Conservation (phyloP, 257 asterid genomes). For the Echium plantagineum region DNA sequence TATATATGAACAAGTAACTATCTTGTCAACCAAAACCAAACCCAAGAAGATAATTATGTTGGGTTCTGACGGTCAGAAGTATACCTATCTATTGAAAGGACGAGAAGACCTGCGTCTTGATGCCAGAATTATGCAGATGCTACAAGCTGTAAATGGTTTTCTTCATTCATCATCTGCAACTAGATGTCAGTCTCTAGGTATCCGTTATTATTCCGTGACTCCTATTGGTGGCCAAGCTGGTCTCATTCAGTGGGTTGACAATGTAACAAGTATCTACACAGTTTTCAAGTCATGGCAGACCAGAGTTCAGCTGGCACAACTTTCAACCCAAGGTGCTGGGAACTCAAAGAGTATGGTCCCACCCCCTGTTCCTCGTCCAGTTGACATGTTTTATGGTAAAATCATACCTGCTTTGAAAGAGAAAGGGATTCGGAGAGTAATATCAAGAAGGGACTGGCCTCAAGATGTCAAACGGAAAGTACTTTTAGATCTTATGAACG, state of each 20-base stretch:
- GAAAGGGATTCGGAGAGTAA: conserved; percentile 92
- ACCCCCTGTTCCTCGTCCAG: conserved; percentile 92
- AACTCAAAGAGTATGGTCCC: conserved; percentile 46
- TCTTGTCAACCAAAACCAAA: conserved; percentile 92
- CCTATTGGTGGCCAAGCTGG: conserved; percentile 99
- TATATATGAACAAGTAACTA: conserved; percentile 58
- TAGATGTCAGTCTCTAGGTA: conserved; percentile 56
- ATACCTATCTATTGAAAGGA: conserved; percentile 94
- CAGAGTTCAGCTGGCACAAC: conserved; percentile 64
- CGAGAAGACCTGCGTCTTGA: conserved; percentile 98
- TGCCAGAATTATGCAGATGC: conserved; percentile 98
- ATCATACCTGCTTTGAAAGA: conserved; percentile 97
- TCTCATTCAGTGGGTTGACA: conserved; percentile 97
- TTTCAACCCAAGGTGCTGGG: conserved; percentile 41
- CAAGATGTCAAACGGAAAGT: conserved; percentile 94
- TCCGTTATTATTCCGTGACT: conserved; percentile 90
- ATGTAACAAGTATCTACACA: conserved; percentile 76
- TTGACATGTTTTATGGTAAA: conserved; percentile 97
- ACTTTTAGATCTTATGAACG: conserved; percentile 84
- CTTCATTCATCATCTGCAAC: conserved; percentile 68
- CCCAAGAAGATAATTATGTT: conserved; percentile 72
- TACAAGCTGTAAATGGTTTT: conserved; percentile 87
- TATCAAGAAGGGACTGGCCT: conserved; percentile 99
- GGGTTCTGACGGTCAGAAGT: conserved; percentile 90
- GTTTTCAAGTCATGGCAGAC: conserved; percentile 96